phyloP scores from a whole-genome alignment of 768 basidiomycete genomes.

The Naganishia kalamii region DNA sequence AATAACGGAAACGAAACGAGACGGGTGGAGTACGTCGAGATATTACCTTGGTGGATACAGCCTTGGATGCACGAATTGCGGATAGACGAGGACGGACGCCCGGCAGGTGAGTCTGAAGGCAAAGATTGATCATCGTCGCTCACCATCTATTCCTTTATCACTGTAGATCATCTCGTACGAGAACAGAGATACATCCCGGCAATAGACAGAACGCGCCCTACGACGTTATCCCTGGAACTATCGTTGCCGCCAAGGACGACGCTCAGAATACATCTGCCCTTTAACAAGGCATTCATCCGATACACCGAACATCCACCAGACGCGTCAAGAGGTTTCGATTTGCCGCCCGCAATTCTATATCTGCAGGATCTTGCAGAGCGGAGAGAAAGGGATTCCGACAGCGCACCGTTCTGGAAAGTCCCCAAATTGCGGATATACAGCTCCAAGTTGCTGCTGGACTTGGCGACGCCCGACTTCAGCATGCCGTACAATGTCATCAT shows the following conservation, averaged over 20 bases:
- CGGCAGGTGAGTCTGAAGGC: neutral
- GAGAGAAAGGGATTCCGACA: too few relatives aligned
- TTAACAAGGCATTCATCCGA: conserved; percentile 75
- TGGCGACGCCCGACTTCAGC: conserved; percentile 98
- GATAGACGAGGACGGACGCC: conserved; percentile 41
- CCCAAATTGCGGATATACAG: conserved; percentile 60
- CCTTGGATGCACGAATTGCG: conserved; percentile 76
- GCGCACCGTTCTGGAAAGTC: neutral
- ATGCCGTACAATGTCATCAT: conserved; percentile 99
- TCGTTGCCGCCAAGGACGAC: conserved; percentile 64
- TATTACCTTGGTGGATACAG: conserved; percentile 86
- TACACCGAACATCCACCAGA: conserved; percentile 97
- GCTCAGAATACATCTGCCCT: conserved; percentile 62
- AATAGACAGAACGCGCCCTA: conserved; percentile 48
- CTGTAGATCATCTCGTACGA: neutral
- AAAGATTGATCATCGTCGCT: neutral
- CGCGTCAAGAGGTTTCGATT: conserved; percentile 88
- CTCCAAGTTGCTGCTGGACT: conserved; percentile 70
- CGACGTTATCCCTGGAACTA: conserved; percentile 67
- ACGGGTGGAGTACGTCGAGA: conserved; percentile 70
- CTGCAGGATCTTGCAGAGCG: conserved; percentile 22
- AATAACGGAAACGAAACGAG: conserved; percentile 55
- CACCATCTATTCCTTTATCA: neutral
- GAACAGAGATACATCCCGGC: conserved; percentile 1
- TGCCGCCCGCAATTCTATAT: conserved; percentile 66